phyloP scores from a whole-genome alignment of 2,329 filamentous ascomycete genomes.

The Chrysoporthe austroafricana region DNA sequence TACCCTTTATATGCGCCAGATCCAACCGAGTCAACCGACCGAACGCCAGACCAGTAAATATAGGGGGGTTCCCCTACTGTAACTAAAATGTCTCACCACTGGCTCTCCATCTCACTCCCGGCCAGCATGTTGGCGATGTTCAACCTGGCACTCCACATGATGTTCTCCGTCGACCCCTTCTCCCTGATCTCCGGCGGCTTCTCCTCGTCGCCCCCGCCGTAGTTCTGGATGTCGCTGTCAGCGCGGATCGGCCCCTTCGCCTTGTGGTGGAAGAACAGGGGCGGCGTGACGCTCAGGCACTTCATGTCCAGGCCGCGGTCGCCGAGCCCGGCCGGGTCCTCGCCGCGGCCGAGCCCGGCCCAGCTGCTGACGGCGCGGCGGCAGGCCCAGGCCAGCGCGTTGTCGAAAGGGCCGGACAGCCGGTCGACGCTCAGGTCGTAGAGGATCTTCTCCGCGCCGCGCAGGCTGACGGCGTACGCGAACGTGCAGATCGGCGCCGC shows the following conservation, averaged over 20 bases:
- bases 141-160: conserved; percentile 41
- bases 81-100: conserved; percentile 24
- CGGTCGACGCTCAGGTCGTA: conserved; percentile 38
- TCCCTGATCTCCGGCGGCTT: conserved; percentile 30
- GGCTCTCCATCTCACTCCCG: conserved; percentile 36
- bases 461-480: conserved; percentile 39
- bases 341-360: conserved; percentile 23
- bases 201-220: conserved; percentile 24
- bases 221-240: conserved; percentile 39
- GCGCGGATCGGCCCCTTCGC: conserved; percentile 33
- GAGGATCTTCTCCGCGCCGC: conserved; percentile 34
- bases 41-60: not conserved
- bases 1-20: not conserved
- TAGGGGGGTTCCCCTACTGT: not conserved
- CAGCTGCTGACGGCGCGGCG: conserved; percentile 35
- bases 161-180: conserved; percentile 40
- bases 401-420: conserved; percentile 38
- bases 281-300: conserved; percentile 40
- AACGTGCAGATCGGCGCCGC: conserved; percentile 44
- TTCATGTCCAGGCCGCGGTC: conserved; percentile 37
- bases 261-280: conserved; percentile 40
- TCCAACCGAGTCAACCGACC: not conserved
- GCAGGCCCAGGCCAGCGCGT: conserved; percentile 39
- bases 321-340: conserved; percentile 22
- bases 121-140: conserved; percentile 40